These are phyloP conservation scores for Amanita thiersii DNA, from an alignment of 768 basidiomycete genomes.

Conservation along the genomic window DNA sequence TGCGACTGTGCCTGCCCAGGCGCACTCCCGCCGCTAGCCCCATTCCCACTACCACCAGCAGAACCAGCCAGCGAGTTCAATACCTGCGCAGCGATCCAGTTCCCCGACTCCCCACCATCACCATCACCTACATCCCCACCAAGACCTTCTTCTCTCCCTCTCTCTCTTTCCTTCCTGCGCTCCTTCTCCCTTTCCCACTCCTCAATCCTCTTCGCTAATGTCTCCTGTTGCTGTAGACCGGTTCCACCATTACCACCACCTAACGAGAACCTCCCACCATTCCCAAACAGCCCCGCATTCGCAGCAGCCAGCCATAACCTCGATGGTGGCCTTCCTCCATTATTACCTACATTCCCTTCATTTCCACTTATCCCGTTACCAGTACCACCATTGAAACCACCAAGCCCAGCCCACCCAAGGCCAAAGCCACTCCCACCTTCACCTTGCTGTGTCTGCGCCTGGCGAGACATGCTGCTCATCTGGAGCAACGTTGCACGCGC, in stretches of 20 bases:
- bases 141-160: constrained; percentile 13
- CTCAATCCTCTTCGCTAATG: constrained; percentile 44
- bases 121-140: constrained; percentile 11
- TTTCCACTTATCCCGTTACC: background rate
- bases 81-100: constrained; percentile 3
- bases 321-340: constrained; percentile 9
- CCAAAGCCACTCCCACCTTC: constrained; percentile 4
- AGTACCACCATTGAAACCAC: background rate
- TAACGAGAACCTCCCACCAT: background rate
- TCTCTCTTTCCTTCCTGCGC: constrained; percentile 14
- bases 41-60: background rate
- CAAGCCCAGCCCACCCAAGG: background rate
- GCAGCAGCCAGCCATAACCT: constrained; percentile 15
- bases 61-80: constrained; percentile 3
- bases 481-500: constrained; percentile 65
- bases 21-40: background rate
- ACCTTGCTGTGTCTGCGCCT: constrained; percentile 37
- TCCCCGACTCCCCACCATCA: constrained; percentile 7
- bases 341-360: background rate
- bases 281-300: constrained; percentile 10
- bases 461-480: constrained; percentile 71
- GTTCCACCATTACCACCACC: background rate
- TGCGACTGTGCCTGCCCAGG: background rate
- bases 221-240: constrained; percentile 24
- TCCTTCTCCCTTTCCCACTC: constrained; percentile 38